Base-by-base conservation (phyloP, 1,284 basidiomycete species). In the Melampsora americana region DNA sequence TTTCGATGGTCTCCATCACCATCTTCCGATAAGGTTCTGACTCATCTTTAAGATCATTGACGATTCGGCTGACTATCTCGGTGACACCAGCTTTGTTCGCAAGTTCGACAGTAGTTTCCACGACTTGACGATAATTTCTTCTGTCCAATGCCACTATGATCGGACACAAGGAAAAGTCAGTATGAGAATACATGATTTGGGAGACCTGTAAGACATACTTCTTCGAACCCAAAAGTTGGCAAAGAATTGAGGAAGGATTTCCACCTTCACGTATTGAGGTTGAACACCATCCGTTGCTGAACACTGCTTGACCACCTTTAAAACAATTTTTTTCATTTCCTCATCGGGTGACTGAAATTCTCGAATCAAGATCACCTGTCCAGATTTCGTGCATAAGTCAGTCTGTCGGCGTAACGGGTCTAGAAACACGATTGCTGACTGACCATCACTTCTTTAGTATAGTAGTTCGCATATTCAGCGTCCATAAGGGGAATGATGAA, bases 401-500 rank as follows among this genome's bases (percentile, higher is more conserved):
- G 61, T 39, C 9, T n/a, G 14, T 39, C 35, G 20, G 30, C 5
- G 26, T 39, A 39, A 66, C 56, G 42, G 61, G 14, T 2, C 50
- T 35, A 11, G 32, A 46, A 66, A 28, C 23, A 44, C 11, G 64
- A 67, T 9, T 7, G 42, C 60, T 14, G 26, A 69, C 26, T 64
- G 18, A 77, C 68, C 70, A 70, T 71, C 53, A 77, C 69, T 86
- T 96, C 94, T 84, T 93, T 94, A 68, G 94, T 96, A 82, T 97
- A 98, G 85, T 97, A 97, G 30, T 92, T 94, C 7, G 94, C 93
- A 80, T 96, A 97, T 86, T 99, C 95, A 66, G 95, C 93, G 83
- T 99, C 96, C 96, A 99, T 99, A 77, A 99, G 90, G 0, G 96
- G 96, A 77, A 99, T 97, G 82, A 99, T 99, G 86, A 97, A 99